Conservation (phyloP, 148 eudicot species). For the Rhododendron ovatum region DNA sequence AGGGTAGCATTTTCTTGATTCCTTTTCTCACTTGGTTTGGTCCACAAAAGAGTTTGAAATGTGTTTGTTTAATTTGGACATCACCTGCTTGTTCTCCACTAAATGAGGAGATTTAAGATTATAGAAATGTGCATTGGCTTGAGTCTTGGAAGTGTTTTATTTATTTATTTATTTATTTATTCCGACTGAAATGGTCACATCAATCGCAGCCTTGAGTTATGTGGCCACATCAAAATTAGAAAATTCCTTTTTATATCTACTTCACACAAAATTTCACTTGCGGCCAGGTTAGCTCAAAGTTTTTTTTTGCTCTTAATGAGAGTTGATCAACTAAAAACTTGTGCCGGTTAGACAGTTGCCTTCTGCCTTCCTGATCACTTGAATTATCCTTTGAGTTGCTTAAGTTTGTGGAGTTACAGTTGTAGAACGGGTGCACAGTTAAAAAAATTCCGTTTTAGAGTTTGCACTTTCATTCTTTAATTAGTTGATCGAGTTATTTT, state of each 20-base stretch:
- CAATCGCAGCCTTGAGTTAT: neutral
- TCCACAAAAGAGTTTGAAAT: neutral
- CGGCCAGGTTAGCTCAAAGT: neutral
- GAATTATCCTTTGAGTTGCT: no score
- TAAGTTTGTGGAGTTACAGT: no score
- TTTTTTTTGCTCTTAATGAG: no score
- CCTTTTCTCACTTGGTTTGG: slow-evolving; percentile 15
- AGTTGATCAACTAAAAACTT: neutral
- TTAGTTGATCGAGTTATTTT: no score
- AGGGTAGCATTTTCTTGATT: slow-evolving; percentile 1
- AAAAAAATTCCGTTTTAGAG: no score
- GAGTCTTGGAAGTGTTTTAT: neutral
- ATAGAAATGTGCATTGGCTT: neutral
- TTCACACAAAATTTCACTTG: neutral
- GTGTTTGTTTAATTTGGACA: neutral
- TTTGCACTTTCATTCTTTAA: no score
- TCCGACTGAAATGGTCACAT: neutral
- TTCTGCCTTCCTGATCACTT: no score
- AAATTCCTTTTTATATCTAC: neutral
- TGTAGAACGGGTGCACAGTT: no score
- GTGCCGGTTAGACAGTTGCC: no score
- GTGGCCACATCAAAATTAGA: neutral
- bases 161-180: no score
- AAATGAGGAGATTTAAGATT: neutral
- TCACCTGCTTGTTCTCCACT: neutral